These are phyloP conservation scores for Brassica nigra DNA, from an alignment of 345 rosid species.

Conservation along the genomic window DNA sequence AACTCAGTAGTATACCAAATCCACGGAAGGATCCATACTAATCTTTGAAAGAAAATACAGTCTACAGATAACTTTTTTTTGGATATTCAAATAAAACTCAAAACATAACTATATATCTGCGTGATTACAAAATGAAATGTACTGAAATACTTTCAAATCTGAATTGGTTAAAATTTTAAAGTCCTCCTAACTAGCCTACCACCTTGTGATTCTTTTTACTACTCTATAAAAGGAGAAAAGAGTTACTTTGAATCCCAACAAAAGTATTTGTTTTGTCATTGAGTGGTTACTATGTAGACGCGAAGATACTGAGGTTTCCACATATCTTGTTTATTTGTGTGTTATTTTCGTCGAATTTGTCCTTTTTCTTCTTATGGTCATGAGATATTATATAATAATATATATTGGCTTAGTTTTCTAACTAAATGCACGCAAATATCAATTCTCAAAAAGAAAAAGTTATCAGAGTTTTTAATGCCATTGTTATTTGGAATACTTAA, in stretches of 20 bases:
- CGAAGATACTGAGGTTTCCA: constrained; percentile 39
- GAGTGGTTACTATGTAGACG: constrained; percentile 57
- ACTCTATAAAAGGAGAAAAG: constrained; percentile 25
- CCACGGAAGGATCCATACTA: too few species aligned
- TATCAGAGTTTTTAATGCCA: background rate
- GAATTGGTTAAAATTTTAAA: too few species aligned
- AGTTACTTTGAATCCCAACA: constrained; percentile 51
- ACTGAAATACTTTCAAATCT: too few species aligned
- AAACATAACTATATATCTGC: too few species aligned
- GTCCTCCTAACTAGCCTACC: too few species aligned
- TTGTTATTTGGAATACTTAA: too few species aligned
- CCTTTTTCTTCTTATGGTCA: background rate
- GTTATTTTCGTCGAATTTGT: background rate
- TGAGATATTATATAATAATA: background rate
- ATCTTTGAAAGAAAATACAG: too few species aligned
- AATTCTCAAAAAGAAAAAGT: background rate
- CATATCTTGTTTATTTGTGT: constrained; percentile 22
- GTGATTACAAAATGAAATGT: too few species aligned
- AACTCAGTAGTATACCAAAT: too few species aligned
- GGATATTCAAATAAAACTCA: too few species aligned
- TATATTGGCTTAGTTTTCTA: background rate
- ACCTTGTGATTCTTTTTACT: too few species aligned
- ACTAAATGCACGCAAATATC: background rate
- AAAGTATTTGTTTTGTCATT: constrained; percentile 25
- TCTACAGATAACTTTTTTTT: too few species aligned